A percentile compares a stretch with the other conserved stretches of the same genome.
These are phyloP conservation scores for Coemansia reversa DNA, from an alignment of 192 early-diverging fungal species.

Conservation along the genomic window DNA sequence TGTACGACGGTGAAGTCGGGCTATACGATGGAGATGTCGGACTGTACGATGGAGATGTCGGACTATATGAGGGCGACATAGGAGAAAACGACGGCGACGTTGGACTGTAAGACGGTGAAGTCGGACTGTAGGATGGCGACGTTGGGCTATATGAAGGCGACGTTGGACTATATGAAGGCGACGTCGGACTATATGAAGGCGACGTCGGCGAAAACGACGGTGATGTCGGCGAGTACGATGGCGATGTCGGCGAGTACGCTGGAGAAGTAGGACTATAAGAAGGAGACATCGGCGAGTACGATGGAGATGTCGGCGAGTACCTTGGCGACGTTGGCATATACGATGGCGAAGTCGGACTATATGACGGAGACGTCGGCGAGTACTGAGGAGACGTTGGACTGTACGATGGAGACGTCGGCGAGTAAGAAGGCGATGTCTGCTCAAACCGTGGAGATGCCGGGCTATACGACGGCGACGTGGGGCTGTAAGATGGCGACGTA, in stretches of 20 bases:
- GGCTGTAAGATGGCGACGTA: conserved; percentile 61
- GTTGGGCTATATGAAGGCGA: conserved; percentile 66
- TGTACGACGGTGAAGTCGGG: conserved; percentile 66
- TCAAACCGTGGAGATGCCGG: conserved; percentile 64
- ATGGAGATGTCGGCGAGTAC: conserved; percentile 75
- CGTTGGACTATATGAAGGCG: conserved; percentile 64
- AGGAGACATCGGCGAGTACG: conserved; percentile 69
- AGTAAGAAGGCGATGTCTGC: conserved; percentile 68
- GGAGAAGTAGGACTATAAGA: conserved; percentile 61
- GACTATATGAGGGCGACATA: conserved; percentile 50
- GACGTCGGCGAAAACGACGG: conserved; percentile 75
- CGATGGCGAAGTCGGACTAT: conserved; percentile 64
- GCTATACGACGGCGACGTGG: conserved; percentile 67
- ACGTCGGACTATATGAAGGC: conserved; percentile 65
- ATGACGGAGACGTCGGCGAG: conserved; percentile 53
- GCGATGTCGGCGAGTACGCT: conserved; percentile 66
- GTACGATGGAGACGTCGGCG: conserved; percentile 63
- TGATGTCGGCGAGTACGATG: conserved; percentile 59
- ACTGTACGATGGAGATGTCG: conserved; percentile 75
- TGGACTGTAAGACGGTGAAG: conserved; percentile 73
- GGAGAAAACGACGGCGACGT: conserved; percentile 49
- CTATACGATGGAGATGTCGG: conserved; percentile 61
- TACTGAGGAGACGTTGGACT: conserved; percentile 50
- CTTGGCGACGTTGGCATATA: conserved; percentile 74
- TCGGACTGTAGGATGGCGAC: conserved; percentile 68